Percentiles rank a stretch among this genome's conserved stretches.
phyloP scores from a whole-genome alignment of 2,329 filamentous ascomycete species.

The Bipolaris oryzae region DNA sequence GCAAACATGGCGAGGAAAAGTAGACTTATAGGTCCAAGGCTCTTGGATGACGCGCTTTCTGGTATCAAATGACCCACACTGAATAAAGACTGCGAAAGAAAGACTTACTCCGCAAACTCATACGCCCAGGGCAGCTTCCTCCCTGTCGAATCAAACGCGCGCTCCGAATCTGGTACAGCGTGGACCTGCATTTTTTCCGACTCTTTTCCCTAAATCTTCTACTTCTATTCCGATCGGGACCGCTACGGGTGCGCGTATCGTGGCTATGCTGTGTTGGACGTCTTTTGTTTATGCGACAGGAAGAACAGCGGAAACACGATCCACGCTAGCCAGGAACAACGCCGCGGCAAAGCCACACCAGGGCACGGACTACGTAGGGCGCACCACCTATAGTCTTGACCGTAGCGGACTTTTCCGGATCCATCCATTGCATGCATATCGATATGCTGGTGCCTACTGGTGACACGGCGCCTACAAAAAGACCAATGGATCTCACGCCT shows the following conservation, averaged over 20 bases:
- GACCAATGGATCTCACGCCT: slow-evolving; percentile 42
- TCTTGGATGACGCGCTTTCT: not conserved
- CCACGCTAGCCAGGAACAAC: slow-evolving; percentile 24
- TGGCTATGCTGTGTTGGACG: not conserved
- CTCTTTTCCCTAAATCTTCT: not conserved
- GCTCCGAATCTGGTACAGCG: slow-evolving; percentile 67
- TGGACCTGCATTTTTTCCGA: slow-evolving; percentile 66
- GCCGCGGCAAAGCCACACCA: slow-evolving; percentile 36
- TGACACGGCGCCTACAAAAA: slow-evolving; percentile 17
- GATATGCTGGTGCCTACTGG: slow-evolving; percentile 34
- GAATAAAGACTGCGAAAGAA: slow-evolving; percentile 1
- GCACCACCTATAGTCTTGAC: slow-evolving; percentile 16
- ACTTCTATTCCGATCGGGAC: slow-evolving; percentile 1
- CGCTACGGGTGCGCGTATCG: slow-evolving; percentile 12
- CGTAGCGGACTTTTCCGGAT: slow-evolving; percentile 25
- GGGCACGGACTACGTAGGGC: slow-evolving; percentile 26
- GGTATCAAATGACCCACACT: not conserved
- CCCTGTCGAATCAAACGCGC: slow-evolving; percentile 64
- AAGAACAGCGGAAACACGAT: slow-evolving; percentile 21
- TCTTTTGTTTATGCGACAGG: slow-evolving; percentile 39
- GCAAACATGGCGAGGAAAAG: not conserved
- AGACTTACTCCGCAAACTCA: slow-evolving; percentile 64
- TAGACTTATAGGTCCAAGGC: not conserved
- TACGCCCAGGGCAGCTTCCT: slow-evolving; percentile 68
- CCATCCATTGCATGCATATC: slow-evolving; percentile 19